Evolutionary conservation across 139 green algal genomes (phyloP).

Genomic region (Spirogloea muscicola): DNA sequence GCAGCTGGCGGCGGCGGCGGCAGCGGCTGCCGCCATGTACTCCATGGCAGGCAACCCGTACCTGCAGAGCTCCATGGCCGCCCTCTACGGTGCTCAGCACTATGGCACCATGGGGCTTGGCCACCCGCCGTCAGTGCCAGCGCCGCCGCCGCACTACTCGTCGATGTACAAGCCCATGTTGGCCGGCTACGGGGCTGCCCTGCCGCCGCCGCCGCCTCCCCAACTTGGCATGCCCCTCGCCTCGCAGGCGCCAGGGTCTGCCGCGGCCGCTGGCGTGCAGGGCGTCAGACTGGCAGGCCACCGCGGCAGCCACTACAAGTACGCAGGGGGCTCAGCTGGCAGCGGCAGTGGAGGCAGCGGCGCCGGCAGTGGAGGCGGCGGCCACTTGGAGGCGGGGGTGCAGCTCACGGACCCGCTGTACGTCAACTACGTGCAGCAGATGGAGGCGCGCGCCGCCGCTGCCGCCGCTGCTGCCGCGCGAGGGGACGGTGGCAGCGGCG

Average conservation of each 20-base stretch:
- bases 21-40: slow-evolving; percentile 35
- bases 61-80: too few species aligned
- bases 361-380: slow-evolving; percentile 10
- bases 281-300: neutral
- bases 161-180: slow-evolving; percentile 27
- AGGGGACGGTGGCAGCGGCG: neutral
- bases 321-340: neutral
- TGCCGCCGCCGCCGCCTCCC: slow-evolving; percentile 9
- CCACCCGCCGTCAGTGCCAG: too few species aligned
- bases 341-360: slow-evolving; percentile 1
- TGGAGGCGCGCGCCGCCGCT: too few species aligned
- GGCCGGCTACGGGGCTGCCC: slow-evolving; percentile 3
- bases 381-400: neutral
- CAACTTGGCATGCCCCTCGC: too few species aligned
- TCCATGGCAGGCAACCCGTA: too few species aligned
- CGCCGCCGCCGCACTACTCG: slow-evolving; percentile 21
- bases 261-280: neutral
- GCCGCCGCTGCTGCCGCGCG: slow-evolving; percentile 15
- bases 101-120: slow-evolving; percentile 31
- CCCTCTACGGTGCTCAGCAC: too few species aligned
- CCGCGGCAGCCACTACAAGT: neutral
- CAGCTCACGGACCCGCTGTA: slow-evolving; percentile 28
- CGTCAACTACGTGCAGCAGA: slow-evolving; percentile 20
- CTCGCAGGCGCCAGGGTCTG: too few species aligned
- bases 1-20: slow-evolving; percentile 17